Evolutionary conservation across 805 yeast species (phyloP), one percentile per base, ranked within the genome.

Genomic region (Jamesozyma piceae): DNA sequence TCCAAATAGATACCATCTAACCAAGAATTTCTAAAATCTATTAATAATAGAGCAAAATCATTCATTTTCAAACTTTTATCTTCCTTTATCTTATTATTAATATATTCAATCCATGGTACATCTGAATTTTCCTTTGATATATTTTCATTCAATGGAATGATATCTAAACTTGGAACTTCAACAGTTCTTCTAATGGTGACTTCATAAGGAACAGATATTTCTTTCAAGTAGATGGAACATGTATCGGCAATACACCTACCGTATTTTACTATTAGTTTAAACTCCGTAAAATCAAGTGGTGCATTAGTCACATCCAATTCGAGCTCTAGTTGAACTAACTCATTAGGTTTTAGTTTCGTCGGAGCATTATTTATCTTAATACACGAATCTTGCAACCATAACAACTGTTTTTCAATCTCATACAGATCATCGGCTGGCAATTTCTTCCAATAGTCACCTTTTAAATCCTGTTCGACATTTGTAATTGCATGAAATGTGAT

Each of bases 11-110:
- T 60, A 24, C 73, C 72, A 38, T 79, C 80, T 5, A 74, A 70
- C 92, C 95, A 89, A 2, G 83, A 71, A 58, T 92, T 90, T 49
- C 87, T 73, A 44, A 92, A 62, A 57, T 92, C 97, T 13, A 90
- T 54, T 1, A 86, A 69, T 42, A 83, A 64, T 37, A 82, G 62
- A 48, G 82, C 79, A 58, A 72, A 85, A 38, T 77, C 78, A 2
- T 74, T 64, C 39, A 71, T 58, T 6, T 62, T 63, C 18, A 65
- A 43, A 15, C 15, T n/a, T 15, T 28, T 15, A 11, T 46, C 43
- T 18, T 47, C 45, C 14, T 29, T 38, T 21, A 44, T 29, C 32
- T 47, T 32, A 6, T 46, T 40, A 22, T 41, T 34, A 31, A 55
- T 50, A 39, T 52, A 58, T 2, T 55, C 43, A 9, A 53, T 48